Conservation (phyloP, 306 rosid genomes). For the Mimosa pudica region DNA sequence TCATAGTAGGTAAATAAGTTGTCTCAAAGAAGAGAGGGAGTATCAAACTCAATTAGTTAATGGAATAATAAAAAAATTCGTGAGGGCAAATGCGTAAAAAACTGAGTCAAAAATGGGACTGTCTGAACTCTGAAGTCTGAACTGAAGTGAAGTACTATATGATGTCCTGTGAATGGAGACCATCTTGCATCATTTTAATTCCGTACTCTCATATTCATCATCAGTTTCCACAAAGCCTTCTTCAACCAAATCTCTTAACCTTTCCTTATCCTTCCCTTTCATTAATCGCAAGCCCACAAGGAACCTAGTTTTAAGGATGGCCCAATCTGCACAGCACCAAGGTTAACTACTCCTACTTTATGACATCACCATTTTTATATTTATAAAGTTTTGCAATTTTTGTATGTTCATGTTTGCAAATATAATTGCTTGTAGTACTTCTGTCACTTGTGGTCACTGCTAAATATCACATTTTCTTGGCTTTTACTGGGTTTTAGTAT, state of each 20-base stretch:
- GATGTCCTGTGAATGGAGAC: not conserved
- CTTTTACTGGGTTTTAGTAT: not conserved
- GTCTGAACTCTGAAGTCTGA: too few relatives aligned
- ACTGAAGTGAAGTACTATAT: too few relatives aligned
- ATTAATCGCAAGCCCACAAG: conserved; percentile 19
- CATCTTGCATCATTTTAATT: not conserved
- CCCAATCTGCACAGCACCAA: conserved; percentile 51
- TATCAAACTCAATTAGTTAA: too few relatives aligned
- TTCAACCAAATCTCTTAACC: not conserved
- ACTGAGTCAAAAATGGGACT: too few relatives aligned
- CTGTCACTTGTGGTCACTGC: conserved; percentile 2
- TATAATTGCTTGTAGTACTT: not conserved
- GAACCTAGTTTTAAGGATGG: conserved; percentile 50
- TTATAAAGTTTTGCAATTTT: not conserved
- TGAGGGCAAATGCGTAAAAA: too few relatives aligned
- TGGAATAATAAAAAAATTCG: too few relatives aligned
- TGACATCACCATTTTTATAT: not conserved
- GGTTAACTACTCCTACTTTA: conserved; percentile 39
- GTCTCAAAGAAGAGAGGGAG: too few relatives aligned
- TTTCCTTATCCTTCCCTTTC: conserved; percentile 29
- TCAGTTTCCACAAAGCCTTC: conserved; percentile 21
- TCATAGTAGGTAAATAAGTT: too few relatives aligned
- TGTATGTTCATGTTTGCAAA: not conserved
- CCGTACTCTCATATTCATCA: not conserved
- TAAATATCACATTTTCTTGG: conserved; percentile 1